phyloP scores from a whole-genome alignment of 2,329 filamentous ascomycete species.

The Pestalotiopsis sp. region DNA sequence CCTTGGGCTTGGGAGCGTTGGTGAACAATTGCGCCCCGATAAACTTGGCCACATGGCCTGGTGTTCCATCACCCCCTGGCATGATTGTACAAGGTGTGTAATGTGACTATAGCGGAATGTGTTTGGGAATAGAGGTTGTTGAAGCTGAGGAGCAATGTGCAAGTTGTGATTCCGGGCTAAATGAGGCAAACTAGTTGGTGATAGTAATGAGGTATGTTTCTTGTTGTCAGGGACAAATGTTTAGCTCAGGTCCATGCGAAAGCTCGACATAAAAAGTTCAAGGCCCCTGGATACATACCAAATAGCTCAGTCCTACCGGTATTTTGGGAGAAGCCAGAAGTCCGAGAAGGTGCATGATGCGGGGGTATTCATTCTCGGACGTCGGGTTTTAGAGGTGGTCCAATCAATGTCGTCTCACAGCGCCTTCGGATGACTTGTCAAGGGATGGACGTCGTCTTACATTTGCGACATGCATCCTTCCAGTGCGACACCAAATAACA shows the following conservation, averaged over 20 bases:
- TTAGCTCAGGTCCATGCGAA: not conserved
- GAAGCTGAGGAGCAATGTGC: too few species aligned
- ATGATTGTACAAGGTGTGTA: not conserved
- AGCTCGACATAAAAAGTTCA: not conserved
- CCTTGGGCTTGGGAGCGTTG: not conserved
- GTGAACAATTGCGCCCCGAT: not conserved
- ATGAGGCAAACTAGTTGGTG: not conserved
- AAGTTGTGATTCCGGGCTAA: not conserved
- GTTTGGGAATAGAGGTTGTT: not conserved
- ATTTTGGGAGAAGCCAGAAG: not conserved
- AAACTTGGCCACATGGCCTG: not conserved
- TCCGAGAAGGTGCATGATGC: not conserved
- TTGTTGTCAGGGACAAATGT: too few species aligned
- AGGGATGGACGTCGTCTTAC: too few species aligned
- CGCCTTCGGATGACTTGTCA: not conserved
- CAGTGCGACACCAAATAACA: not conserved
- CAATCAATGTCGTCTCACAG: not conserved
- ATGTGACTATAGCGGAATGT: not conserved
- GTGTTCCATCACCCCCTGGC: slow-evolving; percentile 1
- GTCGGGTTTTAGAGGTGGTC: not conserved
- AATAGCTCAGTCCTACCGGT: not conserved
- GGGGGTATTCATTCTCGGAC: not conserved
- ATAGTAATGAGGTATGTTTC: not conserved
- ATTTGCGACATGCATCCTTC: too few species aligned
- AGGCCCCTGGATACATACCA: not conserved